phyloP scores from a whole-genome alignment of 257 asterid genomes.

The Ilex aquifolium region DNA sequence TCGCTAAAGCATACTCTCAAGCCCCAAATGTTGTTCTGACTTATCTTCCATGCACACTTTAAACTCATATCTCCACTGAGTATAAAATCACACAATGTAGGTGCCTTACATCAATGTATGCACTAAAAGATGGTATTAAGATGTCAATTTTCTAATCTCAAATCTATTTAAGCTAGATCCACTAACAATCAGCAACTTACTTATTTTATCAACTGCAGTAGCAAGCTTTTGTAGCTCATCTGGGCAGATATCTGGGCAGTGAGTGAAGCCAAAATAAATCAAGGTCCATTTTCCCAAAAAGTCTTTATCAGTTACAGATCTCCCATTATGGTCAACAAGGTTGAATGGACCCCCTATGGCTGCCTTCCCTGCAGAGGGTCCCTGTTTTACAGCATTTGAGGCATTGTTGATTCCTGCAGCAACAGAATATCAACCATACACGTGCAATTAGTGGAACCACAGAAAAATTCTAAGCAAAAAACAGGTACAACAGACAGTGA shows the following conservation, averaged over 20 bases:
- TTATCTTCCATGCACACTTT: neutral
- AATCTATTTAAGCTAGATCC: neutral
- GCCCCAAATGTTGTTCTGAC: neutral
- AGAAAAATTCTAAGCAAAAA: neutral
- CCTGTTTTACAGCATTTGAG: conserved; percentile 57
- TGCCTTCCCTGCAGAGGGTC: conserved; percentile 86
- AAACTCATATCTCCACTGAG: too few species aligned
- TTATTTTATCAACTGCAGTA: conserved; percentile 78
- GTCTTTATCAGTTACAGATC: conserved; percentile 65
- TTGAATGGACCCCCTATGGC: conserved; percentile 90
- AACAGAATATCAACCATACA: conserved; percentile 15
- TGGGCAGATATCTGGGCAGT: conserved; percentile 98
- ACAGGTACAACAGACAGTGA: neutral
- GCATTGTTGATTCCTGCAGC: conserved; percentile 65
- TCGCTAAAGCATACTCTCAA: too few species aligned
- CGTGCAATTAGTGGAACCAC: neutral
- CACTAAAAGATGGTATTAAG: neutral
- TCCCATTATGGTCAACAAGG: conserved; percentile 84
- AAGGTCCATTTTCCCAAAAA: conserved; percentile 84
- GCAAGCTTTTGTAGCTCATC: conserved; percentile 88
- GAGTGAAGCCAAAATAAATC: conserved; percentile 89
- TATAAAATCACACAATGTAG: too few species aligned
- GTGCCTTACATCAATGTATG: too few species aligned
- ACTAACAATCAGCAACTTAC: conserved; percentile 34
- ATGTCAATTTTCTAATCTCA: neutral